Evolutionary conservation across 306 rosid species (phyloP).

Genomic region (Cicer bijugum): DNA sequence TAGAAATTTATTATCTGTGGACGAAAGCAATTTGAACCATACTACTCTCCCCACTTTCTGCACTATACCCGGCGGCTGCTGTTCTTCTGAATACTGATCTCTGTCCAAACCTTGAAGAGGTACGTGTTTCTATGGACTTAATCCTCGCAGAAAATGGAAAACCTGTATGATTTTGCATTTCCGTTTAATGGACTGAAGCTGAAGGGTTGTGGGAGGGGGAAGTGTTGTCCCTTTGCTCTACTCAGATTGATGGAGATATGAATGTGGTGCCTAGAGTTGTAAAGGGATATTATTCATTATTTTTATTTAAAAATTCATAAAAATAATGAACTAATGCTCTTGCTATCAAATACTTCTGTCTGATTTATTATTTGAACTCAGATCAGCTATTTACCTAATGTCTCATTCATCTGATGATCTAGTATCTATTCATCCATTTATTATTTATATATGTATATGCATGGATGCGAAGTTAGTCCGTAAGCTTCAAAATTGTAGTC

Average conservation of each 20-base stretch:
- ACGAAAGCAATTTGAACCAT: constrained; percentile 11
- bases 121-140: constrained; percentile 48
- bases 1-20: constrained; percentile 10
- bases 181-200: neutral
- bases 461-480: neutral
- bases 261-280: constrained; percentile 18
- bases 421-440: neutral
- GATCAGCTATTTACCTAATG: neutral
- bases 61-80: constrained; percentile 35
- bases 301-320: neutral
- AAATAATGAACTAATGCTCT: neutral
- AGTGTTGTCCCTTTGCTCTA: neutral
- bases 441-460: neutral
- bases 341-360: constrained; percentile 13
- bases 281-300: constrained; percentile 4
- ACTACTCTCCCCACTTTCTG: neutral
- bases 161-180: constrained; percentile 12
- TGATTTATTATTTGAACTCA: constrained; percentile 8
- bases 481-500: constrained; percentile 14
- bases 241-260: neutral
- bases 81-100: constrained; percentile 49
- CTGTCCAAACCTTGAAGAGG: constrained; percentile 53
- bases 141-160: constrained; percentile 41
- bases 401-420: neutral
- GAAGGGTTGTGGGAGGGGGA: neutral